Percentiles rank a stretch among this genome's conserved stretches.
These are phyloP conservation scores for Clitopilus hobsonii DNA, from an alignment of 768 basidiomycete species.

Conservation along the genomic window DNA sequence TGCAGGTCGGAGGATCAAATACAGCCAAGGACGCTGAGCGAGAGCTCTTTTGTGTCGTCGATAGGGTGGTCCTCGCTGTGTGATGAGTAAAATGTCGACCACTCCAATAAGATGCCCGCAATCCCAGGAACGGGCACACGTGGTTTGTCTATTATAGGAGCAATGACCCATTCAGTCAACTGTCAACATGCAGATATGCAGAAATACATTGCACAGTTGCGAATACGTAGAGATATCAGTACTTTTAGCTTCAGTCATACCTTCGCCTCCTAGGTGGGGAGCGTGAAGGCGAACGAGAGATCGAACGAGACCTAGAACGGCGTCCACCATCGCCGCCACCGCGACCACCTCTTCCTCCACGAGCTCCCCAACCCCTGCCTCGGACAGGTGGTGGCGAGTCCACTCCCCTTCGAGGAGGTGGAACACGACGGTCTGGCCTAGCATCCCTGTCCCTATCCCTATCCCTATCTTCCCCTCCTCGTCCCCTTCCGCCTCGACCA, in stretches of 20 bases:
- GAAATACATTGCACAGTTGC: not conserved
- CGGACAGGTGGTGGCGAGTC: conserved; percentile 44
- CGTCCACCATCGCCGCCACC: conserved; percentile 13
- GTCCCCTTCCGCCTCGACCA: conserved; percentile 28
- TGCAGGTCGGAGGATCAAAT: not conserved
- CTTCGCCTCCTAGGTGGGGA: conserved; percentile 37
- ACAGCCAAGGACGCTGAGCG: not conserved
- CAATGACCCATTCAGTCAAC: not conserved
- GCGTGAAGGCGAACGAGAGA: conserved; percentile 35
- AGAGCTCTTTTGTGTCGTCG: not conserved
- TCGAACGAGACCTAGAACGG: conserved; percentile 29
- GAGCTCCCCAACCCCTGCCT: conserved; percentile 25
- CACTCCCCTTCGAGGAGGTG: conserved; percentile 38
- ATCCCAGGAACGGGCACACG: not conserved
- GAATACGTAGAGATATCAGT: not conserved
- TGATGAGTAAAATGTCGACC: not conserved
- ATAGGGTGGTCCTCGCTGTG: not conserved
- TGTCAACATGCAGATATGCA: not conserved
- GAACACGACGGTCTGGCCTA: conserved; percentile 39
- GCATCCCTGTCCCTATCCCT: no score
- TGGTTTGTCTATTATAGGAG: not conserved
- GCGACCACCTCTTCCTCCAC: conserved; percentile 32
- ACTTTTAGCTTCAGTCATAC: conserved; percentile 18
- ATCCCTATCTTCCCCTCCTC: conserved; percentile 27
- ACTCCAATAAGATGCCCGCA: not conserved